Conservation (phyloP, 1,284 basidiomycete species). For the Naganishia albida region DNA sequence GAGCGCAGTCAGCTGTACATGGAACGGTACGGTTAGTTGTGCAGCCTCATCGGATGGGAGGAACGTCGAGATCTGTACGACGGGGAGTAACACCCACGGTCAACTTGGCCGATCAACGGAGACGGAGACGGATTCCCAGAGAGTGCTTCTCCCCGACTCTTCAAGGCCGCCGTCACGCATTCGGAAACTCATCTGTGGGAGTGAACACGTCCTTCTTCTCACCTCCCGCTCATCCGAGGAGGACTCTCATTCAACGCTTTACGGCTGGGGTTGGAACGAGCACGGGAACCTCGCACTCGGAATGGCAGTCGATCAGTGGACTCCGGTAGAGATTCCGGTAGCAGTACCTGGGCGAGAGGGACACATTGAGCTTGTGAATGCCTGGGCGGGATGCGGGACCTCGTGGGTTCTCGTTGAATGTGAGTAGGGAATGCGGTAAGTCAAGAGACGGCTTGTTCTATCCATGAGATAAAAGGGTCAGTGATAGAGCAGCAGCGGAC, state of each 20-base stretch:
- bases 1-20: slow-evolving; percentile 64
- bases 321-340: slow-evolving; percentile 49
- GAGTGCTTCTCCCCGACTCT: neutral
- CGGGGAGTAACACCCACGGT: slow-evolving; percentile 68
- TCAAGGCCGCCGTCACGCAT: slow-evolving; percentile 14
- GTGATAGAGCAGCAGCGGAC: too few species aligned
- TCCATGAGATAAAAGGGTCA: too few species aligned
- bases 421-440: neutral
- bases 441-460: too few species aligned
- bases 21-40: slow-evolving; percentile 73
- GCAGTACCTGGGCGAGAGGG: slow-evolving; percentile 22
- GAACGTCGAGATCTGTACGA: slow-evolving; percentile 54
- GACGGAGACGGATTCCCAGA: neutral
- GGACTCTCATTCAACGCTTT: slow-evolving; percentile 57
- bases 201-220: slow-evolving; percentile 71
- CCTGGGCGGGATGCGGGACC: slow-evolving; percentile 74
- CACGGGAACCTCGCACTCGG: slow-evolving; percentile 83
- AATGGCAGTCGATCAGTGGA: slow-evolving; percentile 59
- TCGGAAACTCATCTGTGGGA: slow-evolving; percentile 61
- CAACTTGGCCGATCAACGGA: slow-evolving; percentile 63
- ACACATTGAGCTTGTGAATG: slow-evolving; percentile 43
- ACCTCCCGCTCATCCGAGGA: slow-evolving; percentile 8
- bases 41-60: slow-evolving; percentile 39
- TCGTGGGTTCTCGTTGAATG: slow-evolving; percentile 62
- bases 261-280: slow-evolving; percentile 94